Conservation (phyloP, 495 filamentous ascomycete species). For the Letharia lupina region DNA sequence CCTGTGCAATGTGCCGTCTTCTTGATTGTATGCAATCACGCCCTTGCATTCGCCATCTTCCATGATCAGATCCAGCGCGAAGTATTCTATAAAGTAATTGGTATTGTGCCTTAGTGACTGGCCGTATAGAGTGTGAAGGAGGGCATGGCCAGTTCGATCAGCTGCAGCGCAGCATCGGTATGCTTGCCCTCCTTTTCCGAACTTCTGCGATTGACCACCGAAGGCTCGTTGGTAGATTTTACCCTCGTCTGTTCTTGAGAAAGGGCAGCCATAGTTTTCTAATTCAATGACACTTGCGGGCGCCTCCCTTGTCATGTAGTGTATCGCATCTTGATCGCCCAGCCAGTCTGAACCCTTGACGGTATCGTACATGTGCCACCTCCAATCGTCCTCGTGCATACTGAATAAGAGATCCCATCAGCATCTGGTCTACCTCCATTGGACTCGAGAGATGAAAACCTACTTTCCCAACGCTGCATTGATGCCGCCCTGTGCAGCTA, state of each 20-base stretch:
- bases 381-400: conserved; percentile 90
- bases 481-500: conserved; percentile 90
- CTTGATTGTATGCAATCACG: conserved; percentile 94
- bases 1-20: conserved; percentile 92
- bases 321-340: conserved; percentile 96
- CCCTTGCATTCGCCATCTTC: conserved; percentile 91
- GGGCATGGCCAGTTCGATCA: conserved; percentile 90
- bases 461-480: conserved; percentile 92
- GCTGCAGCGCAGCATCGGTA: conserved; percentile 94
- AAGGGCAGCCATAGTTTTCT: conserved; percentile 96
- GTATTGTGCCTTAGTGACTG: conserved; percentile 95
- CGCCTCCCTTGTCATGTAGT: conserved; percentile 97
- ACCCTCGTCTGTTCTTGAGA: conserved; percentile 94
- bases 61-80: conserved; percentile 93
- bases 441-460: conserved; percentile 20
- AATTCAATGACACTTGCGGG: conserved; percentile 87
- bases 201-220: conserved; percentile 93
- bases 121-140: conserved; percentile 95
- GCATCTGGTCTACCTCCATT: neutral
- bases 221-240: conserved; percentile 98
- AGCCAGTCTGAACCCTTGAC: conserved; percentile 99
- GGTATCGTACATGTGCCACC: conserved; percentile 99
- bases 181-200: conserved; percentile 90
- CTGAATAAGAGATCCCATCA: conserved; percentile 29
- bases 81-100: conserved; percentile 99